Evolutionary conservation across 441 rosid species (phyloP), one percentile per base, ranked within the genome.

Genomic region (Sinapis alba): DNA sequence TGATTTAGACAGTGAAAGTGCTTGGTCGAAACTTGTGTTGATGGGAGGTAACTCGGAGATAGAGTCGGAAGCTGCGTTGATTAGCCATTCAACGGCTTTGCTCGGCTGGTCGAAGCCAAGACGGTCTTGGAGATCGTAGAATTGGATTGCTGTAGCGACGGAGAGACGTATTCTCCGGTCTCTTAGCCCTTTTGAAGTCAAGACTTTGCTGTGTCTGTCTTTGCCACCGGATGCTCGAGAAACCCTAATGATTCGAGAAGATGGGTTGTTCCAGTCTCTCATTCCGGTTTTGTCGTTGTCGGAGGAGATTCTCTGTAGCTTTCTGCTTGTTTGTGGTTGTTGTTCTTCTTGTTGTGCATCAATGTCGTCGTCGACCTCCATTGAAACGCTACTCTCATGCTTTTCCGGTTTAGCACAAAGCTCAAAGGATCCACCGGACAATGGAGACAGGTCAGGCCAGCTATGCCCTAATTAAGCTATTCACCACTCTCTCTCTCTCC

Each of bases 161-260:
- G 99, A 95, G 62, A 95, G 79, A 62, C 98, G 79, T 12, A 94
- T 97, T 65, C 98, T 83, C 62, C 98, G 50, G 83, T 94, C 98
- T 77, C 97, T 82, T 3, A 86, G 76, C 12, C 98, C 98, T 78
- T 88, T 90, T 0, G 97, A 90, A 8, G 98, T 94, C 86, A 84
- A 87, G 7, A 94, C 99, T 82, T 94, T 94, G 83, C 99, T 94
- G 79, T 94, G 99, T 62, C 99, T 80, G 76, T 95, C 99, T 83
- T 95, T 95, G 2, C 98, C 99, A 16, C 99, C 98, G 0, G 97
- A 87, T 30, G 98, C 96, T 74, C 95, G 79, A 0, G 99, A 93
- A 84, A 93, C 99, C 93, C 97, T 88, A 82, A 93, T 84, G 62
- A 95, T 95, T 50, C 99, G 71, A 1, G 98, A 93, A 0, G 93